Evolutionary conservation across 352 stramenopile species (phyloP).

Genomic region (Phytophthora pseudosyringae): DNA sequence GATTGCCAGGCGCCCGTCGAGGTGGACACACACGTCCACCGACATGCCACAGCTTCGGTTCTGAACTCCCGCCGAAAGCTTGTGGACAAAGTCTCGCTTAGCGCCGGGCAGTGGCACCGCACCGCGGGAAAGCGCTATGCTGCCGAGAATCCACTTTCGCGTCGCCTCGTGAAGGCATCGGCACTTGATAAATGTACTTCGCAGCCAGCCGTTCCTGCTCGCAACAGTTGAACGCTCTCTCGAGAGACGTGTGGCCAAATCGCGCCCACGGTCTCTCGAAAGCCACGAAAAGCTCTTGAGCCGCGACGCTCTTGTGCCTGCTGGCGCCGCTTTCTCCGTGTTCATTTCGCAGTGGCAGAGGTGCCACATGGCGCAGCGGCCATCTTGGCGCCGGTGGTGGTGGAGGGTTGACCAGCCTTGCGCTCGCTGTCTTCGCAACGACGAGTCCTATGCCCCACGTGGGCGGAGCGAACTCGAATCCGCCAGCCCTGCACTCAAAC

Average conservation of each 20-base stretch:
- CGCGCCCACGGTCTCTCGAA: neutral
- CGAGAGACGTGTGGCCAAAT: constrained; percentile 14
- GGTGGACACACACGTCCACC: constrained; percentile 13
- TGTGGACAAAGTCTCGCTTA: constrained; percentile 19
- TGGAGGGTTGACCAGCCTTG: constrained; percentile 8
- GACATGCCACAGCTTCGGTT: constrained; percentile 10
- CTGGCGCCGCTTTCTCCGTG: constrained; percentile 11
- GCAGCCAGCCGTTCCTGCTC: constrained; percentile 17
- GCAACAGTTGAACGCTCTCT: constrained; percentile 20
- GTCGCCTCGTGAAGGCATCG: constrained; percentile 8
- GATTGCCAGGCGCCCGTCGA: neutral
- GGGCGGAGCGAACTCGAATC: constrained; percentile 11
- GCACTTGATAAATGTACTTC: constrained; percentile 16
- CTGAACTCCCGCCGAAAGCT: constrained; percentile 8
- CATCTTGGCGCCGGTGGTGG: neutral
- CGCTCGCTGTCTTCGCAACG: neutral
- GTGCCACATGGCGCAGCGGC: constrained; percentile 10
- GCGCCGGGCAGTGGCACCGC: constrained; percentile 19
- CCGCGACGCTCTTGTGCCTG: constrained; percentile 20
- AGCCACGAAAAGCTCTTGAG: constrained; percentile 20
- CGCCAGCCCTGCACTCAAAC: constrained; percentile 18
- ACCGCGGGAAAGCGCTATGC: neutral
- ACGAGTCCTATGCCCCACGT: constrained; percentile 3
- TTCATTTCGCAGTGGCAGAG: constrained; percentile 24
- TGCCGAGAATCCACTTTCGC: constrained; percentile 26